Conservation (phyloP, 306 rosid genomes). For the Gleditsia sinensis region DNA sequence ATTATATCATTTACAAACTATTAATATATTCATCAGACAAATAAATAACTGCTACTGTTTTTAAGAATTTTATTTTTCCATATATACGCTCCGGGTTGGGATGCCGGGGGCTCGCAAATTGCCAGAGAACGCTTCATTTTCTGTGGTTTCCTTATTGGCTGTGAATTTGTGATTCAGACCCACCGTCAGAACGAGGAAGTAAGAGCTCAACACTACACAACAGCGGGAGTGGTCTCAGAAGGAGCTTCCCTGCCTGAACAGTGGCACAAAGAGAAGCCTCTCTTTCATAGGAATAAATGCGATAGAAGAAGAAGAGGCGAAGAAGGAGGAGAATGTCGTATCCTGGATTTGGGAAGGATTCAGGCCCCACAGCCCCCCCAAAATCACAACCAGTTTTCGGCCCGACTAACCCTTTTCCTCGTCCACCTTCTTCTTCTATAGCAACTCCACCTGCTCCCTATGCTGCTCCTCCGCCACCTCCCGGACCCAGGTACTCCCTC, state of each 20-base stretch:
- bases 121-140: too few species aligned
- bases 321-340: slow-evolving; percentile 36
- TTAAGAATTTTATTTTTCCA: too few species aligned
- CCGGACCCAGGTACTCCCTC: neutral
- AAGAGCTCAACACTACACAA: neutral
- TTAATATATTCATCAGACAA: too few species aligned
- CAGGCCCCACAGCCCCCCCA: slow-evolving; percentile 60
- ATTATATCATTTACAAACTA: too few species aligned
- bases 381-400: slow-evolving; percentile 16
- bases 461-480: slow-evolving; percentile 6
- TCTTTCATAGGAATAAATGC: slow-evolving; percentile 7
- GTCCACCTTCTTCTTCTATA: neutral
- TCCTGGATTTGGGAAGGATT: slow-evolving; percentile 8
- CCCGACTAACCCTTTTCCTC: neutral
- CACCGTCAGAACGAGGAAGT: too few species aligned
- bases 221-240: slow-evolving; percentile 8
- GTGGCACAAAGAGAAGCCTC: neutral
- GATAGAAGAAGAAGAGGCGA: slow-evolving; percentile 25
- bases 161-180: neutral
- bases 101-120: too few species aligned
- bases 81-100: too few species aligned
- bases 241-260: neutral
- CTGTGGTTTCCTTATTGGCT: neutral
- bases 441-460: neutral
- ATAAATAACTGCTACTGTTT: too few species aligned